Conservation (phyloP, 108 stramenopile genomes). For the Discostella stelligeroides region DNA sequence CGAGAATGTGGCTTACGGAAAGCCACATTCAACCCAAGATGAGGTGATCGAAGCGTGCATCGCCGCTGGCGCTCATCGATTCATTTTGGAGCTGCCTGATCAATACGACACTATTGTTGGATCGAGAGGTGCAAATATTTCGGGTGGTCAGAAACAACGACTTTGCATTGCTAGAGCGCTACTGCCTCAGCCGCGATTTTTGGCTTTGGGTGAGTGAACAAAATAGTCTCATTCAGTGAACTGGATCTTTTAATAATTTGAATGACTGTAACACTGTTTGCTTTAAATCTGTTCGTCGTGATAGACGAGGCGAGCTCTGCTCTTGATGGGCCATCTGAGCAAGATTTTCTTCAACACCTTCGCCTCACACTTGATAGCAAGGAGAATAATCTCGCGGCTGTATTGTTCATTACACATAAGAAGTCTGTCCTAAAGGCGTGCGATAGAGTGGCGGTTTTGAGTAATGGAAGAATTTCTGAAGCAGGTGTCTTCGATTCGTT, state of each 20-base stretch:
- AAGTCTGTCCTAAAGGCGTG: slow-evolving; percentile 41
- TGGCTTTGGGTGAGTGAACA: slow-evolving; percentile 54
- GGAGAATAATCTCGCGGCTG: slow-evolving; percentile 42
- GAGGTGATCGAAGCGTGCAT: slow-evolving; percentile 62
- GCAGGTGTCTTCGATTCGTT: slow-evolving; percentile 21
- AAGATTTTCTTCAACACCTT: slow-evolving; percentile 42
- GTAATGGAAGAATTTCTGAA: slow-evolving; percentile 33
- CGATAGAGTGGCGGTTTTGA: slow-evolving; percentile 37
- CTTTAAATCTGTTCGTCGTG: neutral
- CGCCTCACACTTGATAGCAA: slow-evolving; percentile 43
- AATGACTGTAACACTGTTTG: neutral
- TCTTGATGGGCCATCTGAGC: slow-evolving; percentile 41
- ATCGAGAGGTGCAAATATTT: slow-evolving; percentile 64
- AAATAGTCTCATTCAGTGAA: neutral
- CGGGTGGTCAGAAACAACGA: slow-evolving; percentile 92
- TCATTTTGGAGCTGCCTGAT: slow-evolving; percentile 69
- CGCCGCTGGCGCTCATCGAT: slow-evolving; percentile 67
- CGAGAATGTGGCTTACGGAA: slow-evolving; percentile 82
- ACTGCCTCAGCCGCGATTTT: slow-evolving; percentile 62
- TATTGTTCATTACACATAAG: slow-evolving; percentile 51
- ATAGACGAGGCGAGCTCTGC: slow-evolving; percentile 47
- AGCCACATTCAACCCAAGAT: slow-evolving; percentile 49
- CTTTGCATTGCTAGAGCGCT: slow-evolving; percentile 90
- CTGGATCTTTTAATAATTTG: neutral
- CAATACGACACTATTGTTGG: slow-evolving; percentile 76